Conservation (phyloP, 768 basidiomycete species). For the Polyporus arcularius region DNA sequence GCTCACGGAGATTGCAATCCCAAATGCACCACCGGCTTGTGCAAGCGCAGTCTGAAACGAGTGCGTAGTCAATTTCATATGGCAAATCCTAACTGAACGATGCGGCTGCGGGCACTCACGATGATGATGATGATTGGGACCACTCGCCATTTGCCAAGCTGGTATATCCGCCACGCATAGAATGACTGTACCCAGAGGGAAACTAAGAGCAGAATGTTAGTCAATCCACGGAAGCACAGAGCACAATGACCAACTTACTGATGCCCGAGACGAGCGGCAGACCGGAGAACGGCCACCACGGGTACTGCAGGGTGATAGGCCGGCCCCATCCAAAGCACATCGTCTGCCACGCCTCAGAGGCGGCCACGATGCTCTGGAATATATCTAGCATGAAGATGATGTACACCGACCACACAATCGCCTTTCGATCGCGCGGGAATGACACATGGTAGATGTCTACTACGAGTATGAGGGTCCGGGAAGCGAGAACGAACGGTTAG, state of each 20-base stretch:
- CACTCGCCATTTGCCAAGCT: neutral
- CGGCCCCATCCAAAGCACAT: neutral
- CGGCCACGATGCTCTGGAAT: slow-evolving; percentile 1
- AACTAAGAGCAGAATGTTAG: neutral
- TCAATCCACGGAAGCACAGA: too few species aligned
- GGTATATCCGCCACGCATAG: slow-evolving; percentile 2
- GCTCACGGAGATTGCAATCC: neutral
- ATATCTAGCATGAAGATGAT: neutral
- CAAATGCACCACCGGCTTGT: neutral
- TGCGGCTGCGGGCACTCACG: neutral
- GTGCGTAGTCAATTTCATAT: too few species aligned
- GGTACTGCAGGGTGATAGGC: neutral
- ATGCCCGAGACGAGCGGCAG: neutral
- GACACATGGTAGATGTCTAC: slow-evolving; percentile 1
- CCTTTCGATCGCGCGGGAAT: neutral
- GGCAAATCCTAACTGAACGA: too few species aligned
- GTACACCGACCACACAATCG: neutral
- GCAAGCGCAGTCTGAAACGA: neutral
- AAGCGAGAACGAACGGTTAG: neutral
- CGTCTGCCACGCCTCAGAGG: neutral
- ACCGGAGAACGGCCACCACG: neutral
- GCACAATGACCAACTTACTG: neutral
- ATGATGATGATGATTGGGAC: neutral
- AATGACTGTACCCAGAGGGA: neutral
- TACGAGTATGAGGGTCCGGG: neutral